phyloP scores from a whole-genome alignment of 2,329 filamentous ascomycete genomes.

The Daldinia eschscholtzii region DNA sequence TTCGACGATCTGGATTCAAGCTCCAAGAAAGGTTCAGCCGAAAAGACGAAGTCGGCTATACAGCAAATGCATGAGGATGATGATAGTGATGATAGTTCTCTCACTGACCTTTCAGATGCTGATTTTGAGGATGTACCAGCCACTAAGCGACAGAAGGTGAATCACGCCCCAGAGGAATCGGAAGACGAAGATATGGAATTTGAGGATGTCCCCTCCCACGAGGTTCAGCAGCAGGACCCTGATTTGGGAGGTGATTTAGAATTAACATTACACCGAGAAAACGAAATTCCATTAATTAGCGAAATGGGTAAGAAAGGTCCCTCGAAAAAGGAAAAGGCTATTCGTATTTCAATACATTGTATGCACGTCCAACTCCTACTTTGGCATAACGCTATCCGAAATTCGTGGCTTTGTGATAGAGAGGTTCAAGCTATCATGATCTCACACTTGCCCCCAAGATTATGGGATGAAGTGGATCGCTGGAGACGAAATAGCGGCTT shows the following conservation, averaged over 20 bases:
- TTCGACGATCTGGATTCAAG: conserved; percentile 72
- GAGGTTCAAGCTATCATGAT: conserved; percentile 82
- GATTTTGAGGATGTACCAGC: conserved; percentile 67
- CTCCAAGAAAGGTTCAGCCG: conserved; percentile 59
- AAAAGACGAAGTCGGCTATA: conserved; percentile 59
- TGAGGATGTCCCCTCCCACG: conserved; percentile 65
- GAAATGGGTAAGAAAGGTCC: conserved; percentile 82
- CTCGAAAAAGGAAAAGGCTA: conserved; percentile 84
- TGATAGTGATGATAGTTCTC: conserved; percentile 58
- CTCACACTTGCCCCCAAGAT: conserved; percentile 74
- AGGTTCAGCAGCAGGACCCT: conserved; percentile 58
- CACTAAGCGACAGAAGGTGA: conserved; percentile 57
- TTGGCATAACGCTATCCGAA: conserved; percentile 89
- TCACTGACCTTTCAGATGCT: conserved; percentile 68
- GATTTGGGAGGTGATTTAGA: conserved; percentile 76
- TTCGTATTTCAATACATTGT: conserved; percentile 84
- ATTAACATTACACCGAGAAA: conserved; percentile 74
- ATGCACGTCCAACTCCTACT: conserved; percentile 89
- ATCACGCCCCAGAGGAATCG: conserved; percentile 53
- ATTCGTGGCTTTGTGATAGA: conserved; percentile 84
- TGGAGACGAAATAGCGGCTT: conserved; percentile 79
- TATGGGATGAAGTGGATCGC: conserved; percentile 79
- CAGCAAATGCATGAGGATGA: conserved; percentile 60
- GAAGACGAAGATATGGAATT: conserved; percentile 75
- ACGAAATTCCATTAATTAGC: conserved; percentile 71